A percentile compares a stretch with the other conserved stretches of the same genome.
phyloP scores from a whole-genome alignment of 306 rosid species.

The Gastrolobium bilobum region DNA sequence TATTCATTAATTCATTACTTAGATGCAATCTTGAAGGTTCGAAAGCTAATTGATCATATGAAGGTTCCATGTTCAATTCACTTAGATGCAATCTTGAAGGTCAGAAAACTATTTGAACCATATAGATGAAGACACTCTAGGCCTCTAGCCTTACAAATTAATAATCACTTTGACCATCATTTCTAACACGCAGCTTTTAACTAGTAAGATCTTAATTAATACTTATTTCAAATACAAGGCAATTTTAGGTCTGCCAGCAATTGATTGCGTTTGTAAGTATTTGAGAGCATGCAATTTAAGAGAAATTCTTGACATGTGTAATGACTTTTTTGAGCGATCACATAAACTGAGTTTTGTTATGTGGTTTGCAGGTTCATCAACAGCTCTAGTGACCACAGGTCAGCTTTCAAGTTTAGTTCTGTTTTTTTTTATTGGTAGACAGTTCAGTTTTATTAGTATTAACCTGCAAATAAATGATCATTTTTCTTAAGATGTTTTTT shows the following conservation, averaged over 20 bases:
- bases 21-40: too few species aligned
- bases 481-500: background rate
- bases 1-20: background rate
- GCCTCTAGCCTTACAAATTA: background rate
- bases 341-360: background rate
- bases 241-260: background rate
- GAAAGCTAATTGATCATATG: background rate
- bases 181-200: background rate
- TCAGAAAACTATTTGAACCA: background rate
- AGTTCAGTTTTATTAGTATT: too few species aligned
- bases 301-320: background rate
- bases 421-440: too few species aligned
- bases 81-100: background rate
- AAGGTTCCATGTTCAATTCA: slow-evolving; percentile 8
- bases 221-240: background rate
- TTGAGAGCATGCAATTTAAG: background rate
- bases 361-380: slow-evolving; percentile 38
- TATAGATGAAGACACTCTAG: background rate
- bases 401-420: background rate
- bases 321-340: background rate
- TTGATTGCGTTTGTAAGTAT: background rate
- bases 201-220: background rate
- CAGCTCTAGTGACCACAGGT: slow-evolving; percentile 45
- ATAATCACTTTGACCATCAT: background rate
- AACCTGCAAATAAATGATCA: background rate